Conservation (phyloP, 2,329 filamentous ascomycete genomes). For the Pseudohalonectria lignicola region DNA sequence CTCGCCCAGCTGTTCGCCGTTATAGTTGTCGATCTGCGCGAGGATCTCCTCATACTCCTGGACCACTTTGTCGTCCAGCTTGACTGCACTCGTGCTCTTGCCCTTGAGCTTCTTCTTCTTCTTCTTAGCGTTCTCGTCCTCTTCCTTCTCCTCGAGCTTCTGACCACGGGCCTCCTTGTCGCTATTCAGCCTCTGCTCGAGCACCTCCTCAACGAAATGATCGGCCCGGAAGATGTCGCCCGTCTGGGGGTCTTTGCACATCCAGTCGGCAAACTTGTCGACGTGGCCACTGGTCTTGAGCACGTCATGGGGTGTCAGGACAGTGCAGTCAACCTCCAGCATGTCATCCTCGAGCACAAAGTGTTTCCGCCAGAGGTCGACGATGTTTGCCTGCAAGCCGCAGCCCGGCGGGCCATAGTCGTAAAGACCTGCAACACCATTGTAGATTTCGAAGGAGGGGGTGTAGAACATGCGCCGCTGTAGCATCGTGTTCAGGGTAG, state of each 20-base stretch:
- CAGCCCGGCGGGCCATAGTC: conserved; percentile 89
- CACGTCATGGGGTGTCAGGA: conserved; percentile 85
- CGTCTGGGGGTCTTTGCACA: conserved; percentile 97
- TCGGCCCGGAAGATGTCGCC: conserved; percentile 95
- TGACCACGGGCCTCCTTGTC: conserved; percentile 87
- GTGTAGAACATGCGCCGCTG: conserved; percentile 89
- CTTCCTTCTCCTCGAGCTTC: conserved; percentile 62
- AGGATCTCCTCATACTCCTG: conserved; percentile 86
- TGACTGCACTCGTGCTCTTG: conserved; percentile 63
- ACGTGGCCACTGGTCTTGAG: conserved; percentile 95
- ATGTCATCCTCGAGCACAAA: conserved; percentile 91
- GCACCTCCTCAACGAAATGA: conserved; percentile 89
- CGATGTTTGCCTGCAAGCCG: conserved; percentile 74
- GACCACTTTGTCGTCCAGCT: conserved; percentile 76
- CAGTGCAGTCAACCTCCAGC: conserved; percentile 90
- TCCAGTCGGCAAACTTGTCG: conserved; percentile 97
- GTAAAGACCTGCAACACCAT: conserved; percentile 78
- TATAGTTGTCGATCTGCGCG: conserved; percentile 91
- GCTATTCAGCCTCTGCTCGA: conserved; percentile 77
- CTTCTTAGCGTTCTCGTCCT: conserved; percentile 11
- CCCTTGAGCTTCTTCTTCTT: conserved; percentile 85
- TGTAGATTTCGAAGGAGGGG: conserved; percentile 91
- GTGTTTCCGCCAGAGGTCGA: conserved; percentile 86
- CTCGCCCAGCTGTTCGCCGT: conserved; percentile 72
- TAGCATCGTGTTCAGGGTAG: conserved; percentile 72